phyloP scores from a whole-genome alignment of 1,284 basidiomycete genomes.

The Malassezia slooffiae region DNA sequence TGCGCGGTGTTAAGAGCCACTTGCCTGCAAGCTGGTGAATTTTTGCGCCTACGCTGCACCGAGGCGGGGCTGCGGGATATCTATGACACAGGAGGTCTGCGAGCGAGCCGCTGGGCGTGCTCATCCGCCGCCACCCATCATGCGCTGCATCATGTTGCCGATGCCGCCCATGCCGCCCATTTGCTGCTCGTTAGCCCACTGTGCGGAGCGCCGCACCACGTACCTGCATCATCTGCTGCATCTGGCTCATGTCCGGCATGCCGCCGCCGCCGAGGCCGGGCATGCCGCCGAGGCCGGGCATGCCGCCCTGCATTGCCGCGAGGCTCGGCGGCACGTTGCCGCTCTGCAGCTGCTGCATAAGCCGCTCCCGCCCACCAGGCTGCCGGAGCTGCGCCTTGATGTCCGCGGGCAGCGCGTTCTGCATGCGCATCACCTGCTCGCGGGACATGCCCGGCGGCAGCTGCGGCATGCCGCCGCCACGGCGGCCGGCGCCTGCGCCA shows the following conservation, averaged over 20 bases:
- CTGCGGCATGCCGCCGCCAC: slow-evolving; percentile 29
- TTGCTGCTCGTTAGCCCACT: too few species aligned
- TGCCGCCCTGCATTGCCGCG: slow-evolving; percentile 15
- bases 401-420: slow-evolving; percentile 40
- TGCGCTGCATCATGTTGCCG: slow-evolving; percentile 64
- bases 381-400: slow-evolving; percentile 45
- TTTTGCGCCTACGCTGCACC: too few species aligned
- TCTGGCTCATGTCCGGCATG: slow-evolving; percentile 29
- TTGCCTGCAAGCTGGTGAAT: too few species aligned
- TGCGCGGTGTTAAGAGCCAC: too few species aligned
- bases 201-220: slow-evolving; percentile 26
- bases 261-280: slow-evolving; percentile 18
- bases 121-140: slow-evolving; percentile 62
- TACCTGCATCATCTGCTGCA: slow-evolving; percentile 47
- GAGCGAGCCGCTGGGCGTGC: too few species aligned
- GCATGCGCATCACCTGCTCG: slow-evolving; percentile 43
- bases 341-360: slow-evolving; percentile 30
- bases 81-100: too few species aligned
- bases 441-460: slow-evolving; percentile 40
- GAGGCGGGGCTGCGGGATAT: too few species aligned
- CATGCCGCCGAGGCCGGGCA: slow-evolving; percentile 24
- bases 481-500: slow-evolving; percentile 20
- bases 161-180: slow-evolving; percentile 48
- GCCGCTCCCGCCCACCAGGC: slow-evolving; percentile 37
- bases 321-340: slow-evolving; percentile 29